These are phyloP conservation scores for Bimuria novae-zelandiae DNA, from an alignment of 2,329 filamentous ascomycete genomes.

Conservation along the genomic window DNA sequence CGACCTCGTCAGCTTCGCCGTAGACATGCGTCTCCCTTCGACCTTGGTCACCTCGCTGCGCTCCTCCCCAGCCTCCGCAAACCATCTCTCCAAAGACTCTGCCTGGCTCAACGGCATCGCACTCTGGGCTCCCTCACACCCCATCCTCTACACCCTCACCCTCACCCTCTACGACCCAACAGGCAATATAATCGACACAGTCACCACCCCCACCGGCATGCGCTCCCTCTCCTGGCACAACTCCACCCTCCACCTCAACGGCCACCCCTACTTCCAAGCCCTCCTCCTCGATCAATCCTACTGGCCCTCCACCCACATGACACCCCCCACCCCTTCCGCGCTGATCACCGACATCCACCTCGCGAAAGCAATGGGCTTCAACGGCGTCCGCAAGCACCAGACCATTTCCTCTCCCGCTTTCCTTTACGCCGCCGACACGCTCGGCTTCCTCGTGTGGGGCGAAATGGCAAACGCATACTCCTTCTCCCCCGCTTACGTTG, in stretches of 20 bases:
- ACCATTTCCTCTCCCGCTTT: slow-evolving; percentile 67
- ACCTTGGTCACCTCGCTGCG: slow-evolving; percentile 47
- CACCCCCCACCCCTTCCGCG: slow-evolving; percentile 56
- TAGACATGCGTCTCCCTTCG: slow-evolving; percentile 55
- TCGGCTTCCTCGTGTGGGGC: slow-evolving; percentile 67
- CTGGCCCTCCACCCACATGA: slow-evolving; percentile 66
- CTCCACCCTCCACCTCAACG: slow-evolving; percentile 64
- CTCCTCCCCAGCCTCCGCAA: too few species aligned
- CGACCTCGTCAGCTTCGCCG: slow-evolving; percentile 53
- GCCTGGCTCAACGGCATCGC: slow-evolving; percentile 62
- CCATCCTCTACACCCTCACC: slow-evolving; percentile 60
- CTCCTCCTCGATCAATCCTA: slow-evolving; percentile 67
- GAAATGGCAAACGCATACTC: slow-evolving; percentile 69
- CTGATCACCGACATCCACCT: slow-evolving; percentile 60
- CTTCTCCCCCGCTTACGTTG: slow-evolving; percentile 62
- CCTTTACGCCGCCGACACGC: slow-evolving; percentile 64
- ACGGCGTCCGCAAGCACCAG: slow-evolving; percentile 68
- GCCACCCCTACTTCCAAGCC: slow-evolving; percentile 63
- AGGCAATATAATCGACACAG: slow-evolving; percentile 56
- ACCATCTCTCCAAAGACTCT: slow-evolving; percentile 45
- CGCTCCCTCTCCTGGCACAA: slow-evolving; percentile 65
- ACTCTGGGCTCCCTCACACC: slow-evolving; percentile 65
- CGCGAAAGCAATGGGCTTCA: slow-evolving; percentile 65
- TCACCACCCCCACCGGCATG: slow-evolving; percentile 66
- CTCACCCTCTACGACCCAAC: slow-evolving; percentile 56